Percentiles rank a stretch among this genome's conserved stretches.
phyloP scores from a whole-genome alignment of 2,329 filamentous ascomycete species.

The Diaporthe amygdali region DNA sequence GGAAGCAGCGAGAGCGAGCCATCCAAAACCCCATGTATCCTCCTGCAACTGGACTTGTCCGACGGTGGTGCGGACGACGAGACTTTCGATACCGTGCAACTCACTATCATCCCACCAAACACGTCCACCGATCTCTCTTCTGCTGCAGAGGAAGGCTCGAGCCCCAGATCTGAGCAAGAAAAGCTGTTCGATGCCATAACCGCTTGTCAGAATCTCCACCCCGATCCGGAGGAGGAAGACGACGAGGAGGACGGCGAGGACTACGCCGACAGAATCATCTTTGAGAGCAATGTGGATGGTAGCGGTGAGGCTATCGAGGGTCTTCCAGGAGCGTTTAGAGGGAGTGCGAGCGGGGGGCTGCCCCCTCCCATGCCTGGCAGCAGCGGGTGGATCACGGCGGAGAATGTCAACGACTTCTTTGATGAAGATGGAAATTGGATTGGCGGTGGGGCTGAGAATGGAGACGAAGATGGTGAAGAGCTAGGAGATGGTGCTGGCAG shows the following conservation, averaged over 20 bases:
- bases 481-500: constrained; percentile 70
- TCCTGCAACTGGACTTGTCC: constrained; percentile 72
- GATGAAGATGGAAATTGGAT: constrained; percentile 84
- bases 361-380: constrained; percentile 76
- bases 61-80: constrained; percentile 67
- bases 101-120: constrained; percentile 65
- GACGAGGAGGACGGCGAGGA: constrained; percentile 63
- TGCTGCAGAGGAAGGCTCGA: constrained; percentile 28
- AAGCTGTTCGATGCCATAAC: constrained; percentile 74
- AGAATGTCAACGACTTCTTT: constrained; percentile 86
- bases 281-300: constrained; percentile 64
- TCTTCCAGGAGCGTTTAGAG: constrained; percentile 59
- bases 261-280: constrained; percentile 61
- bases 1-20: constrained; percentile 27
- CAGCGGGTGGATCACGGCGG: constrained; percentile 86
- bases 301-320: constrained; percentile 62
- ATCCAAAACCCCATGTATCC: constrained; percentile 54
- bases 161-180: constrained; percentile 38
- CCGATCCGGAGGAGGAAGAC: constrained; percentile 67
- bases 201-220: constrained; percentile 77
- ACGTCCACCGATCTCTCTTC: constrained; percentile 24
- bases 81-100: constrained; percentile 66
- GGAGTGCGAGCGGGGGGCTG: constrained; percentile 53
- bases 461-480: constrained; percentile 49
- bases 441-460: constrained; percentile 40